These are phyloP conservation scores for Acanthamoeba polyphaga DNA, from an alignment of 208 protist genomes.

Conservation along the genomic window DNA sequence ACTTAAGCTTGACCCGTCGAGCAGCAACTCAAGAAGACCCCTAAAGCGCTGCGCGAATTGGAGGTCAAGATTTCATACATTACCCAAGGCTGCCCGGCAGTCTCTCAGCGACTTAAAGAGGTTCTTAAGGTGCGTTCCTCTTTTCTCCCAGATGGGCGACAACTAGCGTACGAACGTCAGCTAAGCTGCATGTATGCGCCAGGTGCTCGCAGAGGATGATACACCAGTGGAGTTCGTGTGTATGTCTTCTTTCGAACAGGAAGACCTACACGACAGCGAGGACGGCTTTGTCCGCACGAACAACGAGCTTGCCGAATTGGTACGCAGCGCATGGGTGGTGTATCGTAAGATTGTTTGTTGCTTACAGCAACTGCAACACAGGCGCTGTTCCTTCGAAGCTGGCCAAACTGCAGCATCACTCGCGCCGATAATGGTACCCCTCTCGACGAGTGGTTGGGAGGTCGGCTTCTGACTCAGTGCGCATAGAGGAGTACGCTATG, in stretches of 20 bases:
- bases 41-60: background rate
- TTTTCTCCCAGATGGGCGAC: no score
- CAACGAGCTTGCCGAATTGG: background rate
- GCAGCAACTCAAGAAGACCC: background rate
- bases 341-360: background rate
- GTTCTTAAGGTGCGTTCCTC: background rate
- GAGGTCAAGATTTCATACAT: background rate
- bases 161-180: background rate
- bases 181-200: background rate
- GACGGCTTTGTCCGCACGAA: background rate
- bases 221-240: background rate
- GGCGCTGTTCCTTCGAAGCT: slow-evolving; percentile 3
- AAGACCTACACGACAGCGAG: background rate
- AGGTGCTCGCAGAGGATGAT: background rate
- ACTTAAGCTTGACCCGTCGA: background rate
- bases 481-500: background rate
- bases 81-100: background rate
- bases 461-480: background rate
- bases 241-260: background rate
- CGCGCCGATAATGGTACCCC: background rate
- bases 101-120: background rate
- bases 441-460: background rate
- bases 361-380: background rate
- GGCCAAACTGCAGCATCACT: slow-evolving; percentile 7
- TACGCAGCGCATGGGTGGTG: background rate